Conservation (phyloP, 768 basidiomycete genomes). For the Pholiota microspora region DNA sequence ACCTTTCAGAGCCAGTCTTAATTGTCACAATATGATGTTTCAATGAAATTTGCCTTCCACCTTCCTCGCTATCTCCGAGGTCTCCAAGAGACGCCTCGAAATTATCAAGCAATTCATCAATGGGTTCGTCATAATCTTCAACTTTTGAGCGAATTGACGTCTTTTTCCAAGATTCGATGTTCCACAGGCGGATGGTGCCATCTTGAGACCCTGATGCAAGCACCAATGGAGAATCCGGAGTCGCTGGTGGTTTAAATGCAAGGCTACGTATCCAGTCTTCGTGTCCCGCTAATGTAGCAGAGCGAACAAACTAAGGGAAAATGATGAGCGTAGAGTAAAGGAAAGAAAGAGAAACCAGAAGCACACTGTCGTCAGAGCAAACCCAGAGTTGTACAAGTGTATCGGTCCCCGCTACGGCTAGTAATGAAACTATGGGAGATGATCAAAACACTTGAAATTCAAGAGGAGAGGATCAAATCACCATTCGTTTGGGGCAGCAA, state of each 20-base stretch:
- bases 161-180: conserved; percentile 55
- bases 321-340: conserved; percentile 3
- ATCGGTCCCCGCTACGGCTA: conserved; percentile 88
- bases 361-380: conserved; percentile 55
- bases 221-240: conserved; percentile 46
- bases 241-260: conserved; percentile 49
- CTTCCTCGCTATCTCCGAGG: conserved; percentile 70
- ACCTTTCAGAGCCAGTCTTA: conserved; percentile 44
- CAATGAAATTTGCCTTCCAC: conserved; percentile 82
- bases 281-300: conserved; percentile 72
- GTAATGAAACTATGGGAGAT: conserved; percentile 47
- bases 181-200: conserved; percentile 91
- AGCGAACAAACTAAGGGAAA: conserved; percentile 50
- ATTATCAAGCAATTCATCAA: conserved; percentile 79
- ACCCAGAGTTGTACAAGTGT: conserved; percentile 76
- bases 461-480: conserved; percentile 23
- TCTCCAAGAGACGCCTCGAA: conserved; percentile 84
- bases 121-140: conserved; percentile 29
- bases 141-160: conserved; percentile 15
- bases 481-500: conserved; percentile 68
- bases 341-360: conserved; percentile 16
- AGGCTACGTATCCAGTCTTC: conserved; percentile 94
- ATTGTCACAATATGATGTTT: conserved; percentile 80
- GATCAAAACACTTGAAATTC: conserved; percentile 7
- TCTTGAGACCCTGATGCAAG: conserved; percentile 97